phyloP scores from a whole-genome alignment of 495 filamentous ascomycete species.

The Bryoglossum gracile region DNA sequence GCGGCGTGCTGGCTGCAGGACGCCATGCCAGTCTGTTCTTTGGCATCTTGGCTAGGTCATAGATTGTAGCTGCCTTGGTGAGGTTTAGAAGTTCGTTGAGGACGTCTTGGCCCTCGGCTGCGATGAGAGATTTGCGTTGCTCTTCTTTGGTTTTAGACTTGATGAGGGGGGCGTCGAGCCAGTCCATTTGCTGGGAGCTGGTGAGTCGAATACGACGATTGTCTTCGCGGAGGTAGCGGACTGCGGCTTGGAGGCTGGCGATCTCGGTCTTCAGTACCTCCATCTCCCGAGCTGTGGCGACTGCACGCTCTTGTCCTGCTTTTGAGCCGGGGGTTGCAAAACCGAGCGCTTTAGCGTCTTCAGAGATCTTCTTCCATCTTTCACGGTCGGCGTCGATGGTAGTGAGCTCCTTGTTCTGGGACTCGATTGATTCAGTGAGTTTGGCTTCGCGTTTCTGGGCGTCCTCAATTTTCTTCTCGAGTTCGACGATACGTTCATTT shows the following conservation, averaged over 20 bases:
- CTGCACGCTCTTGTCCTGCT: constrained; percentile 49
- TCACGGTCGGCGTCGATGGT: constrained; percentile 46
- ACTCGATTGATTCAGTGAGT: constrained; percentile 39
- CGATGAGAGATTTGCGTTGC: constrained; percentile 51
- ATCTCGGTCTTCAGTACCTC: constrained; percentile 66
- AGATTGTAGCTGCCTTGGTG: constrained; percentile 50
- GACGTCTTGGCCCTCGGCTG: constrained; percentile 61
- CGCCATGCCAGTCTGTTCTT: constrained; percentile 54
- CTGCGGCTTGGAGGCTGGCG: constrained; percentile 59
- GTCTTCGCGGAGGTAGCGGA: constrained; percentile 73
- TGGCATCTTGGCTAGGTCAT: constrained; percentile 42
- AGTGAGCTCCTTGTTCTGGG: constrained; percentile 57
- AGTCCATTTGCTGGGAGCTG: constrained; percentile 53
- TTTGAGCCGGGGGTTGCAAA: constrained; percentile 34
- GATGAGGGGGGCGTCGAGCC: constrained; percentile 59
- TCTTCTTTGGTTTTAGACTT: constrained; percentile 41
- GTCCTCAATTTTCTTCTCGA: constrained; percentile 52
- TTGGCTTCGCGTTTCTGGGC: constrained; percentile 47
- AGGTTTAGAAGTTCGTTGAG: constrained; percentile 65
- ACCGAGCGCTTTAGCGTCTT: constrained; percentile 54
- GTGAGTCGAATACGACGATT: constrained; percentile 57
- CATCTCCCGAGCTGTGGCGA: constrained; percentile 68
- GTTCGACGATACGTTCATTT: constrained; percentile 52
- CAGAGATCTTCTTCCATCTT: constrained; percentile 67
- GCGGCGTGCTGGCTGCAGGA: constrained; percentile 48